Percentiles rank a stretch among this genome's conserved stretches.
These are phyloP conservation scores for Guadua angustifolia DNA, from an alignment of 176 grass and related monocot genomes.

Conservation along the genomic window DNA sequence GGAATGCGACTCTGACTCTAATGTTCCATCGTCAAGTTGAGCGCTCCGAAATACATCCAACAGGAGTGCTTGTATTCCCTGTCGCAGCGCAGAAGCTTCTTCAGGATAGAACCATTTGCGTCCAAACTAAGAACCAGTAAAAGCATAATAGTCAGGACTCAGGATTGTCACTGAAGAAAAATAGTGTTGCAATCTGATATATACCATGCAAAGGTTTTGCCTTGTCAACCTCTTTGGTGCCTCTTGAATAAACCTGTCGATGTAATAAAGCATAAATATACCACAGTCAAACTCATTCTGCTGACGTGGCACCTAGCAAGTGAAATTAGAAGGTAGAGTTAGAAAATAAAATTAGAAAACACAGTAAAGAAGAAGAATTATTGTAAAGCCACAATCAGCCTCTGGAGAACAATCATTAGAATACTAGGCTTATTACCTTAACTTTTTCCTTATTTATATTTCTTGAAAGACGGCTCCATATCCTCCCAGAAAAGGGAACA, in stretches of 20 bases:
- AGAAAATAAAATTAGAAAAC: slow-evolving; percentile 37
- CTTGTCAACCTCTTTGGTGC: slow-evolving; percentile 49
- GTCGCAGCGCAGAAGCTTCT: slow-evolving; percentile 46
- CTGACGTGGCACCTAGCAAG: slow-evolving; percentile 59
- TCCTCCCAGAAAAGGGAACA: slow-evolving; percentile 49
- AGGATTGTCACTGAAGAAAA: background rate
- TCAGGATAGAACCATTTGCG: slow-evolving; percentile 54
- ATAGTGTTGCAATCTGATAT: background rate
- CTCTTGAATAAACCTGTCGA: slow-evolving; percentile 64
- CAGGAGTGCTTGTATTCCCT: slow-evolving; percentile 37
- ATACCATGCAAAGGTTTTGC: slow-evolving; percentile 52
- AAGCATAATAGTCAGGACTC: slow-evolving; percentile 20
- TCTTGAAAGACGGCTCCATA: slow-evolving; percentile 58
- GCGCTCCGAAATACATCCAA: slow-evolving; percentile 46
- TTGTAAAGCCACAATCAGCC: slow-evolving; percentile 21
- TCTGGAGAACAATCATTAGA: slow-evolving; percentile 13
- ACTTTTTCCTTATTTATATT: slow-evolving; percentile 43
- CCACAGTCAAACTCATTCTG: slow-evolving; percentile 65
- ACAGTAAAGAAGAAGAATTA: slow-evolving; percentile 18
- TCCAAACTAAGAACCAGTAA: slow-evolving; percentile 56
- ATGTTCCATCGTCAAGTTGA: slow-evolving; percentile 10
- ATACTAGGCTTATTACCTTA: slow-evolving; percentile 43
- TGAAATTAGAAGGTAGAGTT: slow-evolving; percentile 30
- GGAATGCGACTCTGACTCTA: slow-evolving; percentile 9
- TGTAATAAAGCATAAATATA: slow-evolving; percentile 66